Evolutionary conservation across 2,329 filamentous ascomycete species (phyloP).

Genomic region (Diplocarpon mali): DNA sequence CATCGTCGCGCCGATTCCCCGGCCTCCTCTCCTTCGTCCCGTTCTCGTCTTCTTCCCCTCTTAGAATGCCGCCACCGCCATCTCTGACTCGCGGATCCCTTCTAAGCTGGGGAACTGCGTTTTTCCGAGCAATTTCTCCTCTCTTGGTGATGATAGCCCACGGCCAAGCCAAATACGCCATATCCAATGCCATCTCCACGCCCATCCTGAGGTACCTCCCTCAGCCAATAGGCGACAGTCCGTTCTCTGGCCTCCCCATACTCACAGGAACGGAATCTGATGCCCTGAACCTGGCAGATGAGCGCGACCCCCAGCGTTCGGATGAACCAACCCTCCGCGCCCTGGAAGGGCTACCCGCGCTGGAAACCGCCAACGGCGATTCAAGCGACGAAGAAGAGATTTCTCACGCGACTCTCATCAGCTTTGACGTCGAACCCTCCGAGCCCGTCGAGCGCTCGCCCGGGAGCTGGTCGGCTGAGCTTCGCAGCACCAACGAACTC

Average conservation of each 20-base stretch:
- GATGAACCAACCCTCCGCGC: slow-evolving; percentile 24
- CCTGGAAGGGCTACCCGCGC: slow-evolving; percentile 22
- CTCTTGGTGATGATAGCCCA: slow-evolving; percentile 19
- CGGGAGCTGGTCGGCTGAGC: slow-evolving; percentile 27
- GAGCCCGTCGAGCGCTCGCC: slow-evolving; percentile 16
- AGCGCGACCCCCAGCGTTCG: slow-evolving; percentile 9
- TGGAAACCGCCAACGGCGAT: slow-evolving; percentile 15
- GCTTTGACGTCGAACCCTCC: slow-evolving; percentile 27
- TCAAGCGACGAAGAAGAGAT: slow-evolving; percentile 25
- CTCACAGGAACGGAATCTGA: slow-evolving; percentile 16
- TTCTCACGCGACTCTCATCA: slow-evolving; percentile 25
- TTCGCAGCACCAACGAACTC: slow-evolving; percentile 26
- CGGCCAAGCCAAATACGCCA: slow-evolving; percentile 17
- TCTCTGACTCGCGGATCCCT: slow-evolving; percentile 9
- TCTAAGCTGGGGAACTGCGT: slow-evolving; percentile 11
- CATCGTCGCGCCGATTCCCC: slow-evolving; percentile 16
- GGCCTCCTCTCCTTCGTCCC: slow-evolving; percentile 22
- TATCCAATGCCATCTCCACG: slow-evolving; percentile 20
- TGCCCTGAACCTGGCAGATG: slow-evolving; percentile 12
- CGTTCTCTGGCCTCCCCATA: slow-evolving; percentile 18
- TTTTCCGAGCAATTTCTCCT: slow-evolving; percentile 17
- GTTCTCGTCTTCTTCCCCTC: slow-evolving; percentile 21
- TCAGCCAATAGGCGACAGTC: slow-evolving; percentile 22
- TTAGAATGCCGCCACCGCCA: slow-evolving; percentile 14
- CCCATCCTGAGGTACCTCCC: slow-evolving; percentile 24